Base-by-base conservation (phyloP, 441 rosid species). In the Euphorbia corollata region DNA sequence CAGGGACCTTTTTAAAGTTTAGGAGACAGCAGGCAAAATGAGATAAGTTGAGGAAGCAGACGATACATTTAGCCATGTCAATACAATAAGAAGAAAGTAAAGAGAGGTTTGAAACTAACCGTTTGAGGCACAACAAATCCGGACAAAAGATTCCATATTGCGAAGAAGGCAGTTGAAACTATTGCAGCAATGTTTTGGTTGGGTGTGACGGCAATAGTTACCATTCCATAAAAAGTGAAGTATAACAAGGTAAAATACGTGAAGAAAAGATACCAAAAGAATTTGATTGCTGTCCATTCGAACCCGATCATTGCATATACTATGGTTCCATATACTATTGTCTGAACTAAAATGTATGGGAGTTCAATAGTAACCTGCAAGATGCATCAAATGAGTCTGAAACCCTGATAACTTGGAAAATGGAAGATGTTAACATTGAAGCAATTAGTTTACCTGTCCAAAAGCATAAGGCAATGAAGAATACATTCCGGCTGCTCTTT, bases 401-500 rank as follows among this genome's bases (percentile, higher is more conserved):
- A 41, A 18, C 32, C 7, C n/a, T 36, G 13, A 6, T 59, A 43
- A 73, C n/a, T 5, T 8, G 45, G 50, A 8, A 7, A 15, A 30
- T 19, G 13, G 43, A 32, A 36, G n/a, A 20, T 10, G 19, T 4
- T 2, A 18, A 45, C 2, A 22, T 10, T 2, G 23, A 11, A 15
- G 53, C 9, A 19, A 23, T 10, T 2, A 19, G 2, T 30, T 18
- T 81, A 90, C 93, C 83, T 89, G 96, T 66, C 85, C 98, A 56
- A 89, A 85, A 59, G 96, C 96, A 58, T 86, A 92, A 19, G 98
- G 91, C 73, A 87, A 63, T 41, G 91, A 86, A 4, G 96, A 87
- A 71, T 89, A 89, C 91, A 89, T 87, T 64, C 96, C 87, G 8
- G 98, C 96, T 23, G 86, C 91, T 75, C 87, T 78, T 75, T 91